A percentile compares a stretch with the other conserved stretches of the same genome.
phyloP scores from a whole-genome alignment of 768 basidiomycete genomes.

The Boletus pseudopeckii region DNA sequence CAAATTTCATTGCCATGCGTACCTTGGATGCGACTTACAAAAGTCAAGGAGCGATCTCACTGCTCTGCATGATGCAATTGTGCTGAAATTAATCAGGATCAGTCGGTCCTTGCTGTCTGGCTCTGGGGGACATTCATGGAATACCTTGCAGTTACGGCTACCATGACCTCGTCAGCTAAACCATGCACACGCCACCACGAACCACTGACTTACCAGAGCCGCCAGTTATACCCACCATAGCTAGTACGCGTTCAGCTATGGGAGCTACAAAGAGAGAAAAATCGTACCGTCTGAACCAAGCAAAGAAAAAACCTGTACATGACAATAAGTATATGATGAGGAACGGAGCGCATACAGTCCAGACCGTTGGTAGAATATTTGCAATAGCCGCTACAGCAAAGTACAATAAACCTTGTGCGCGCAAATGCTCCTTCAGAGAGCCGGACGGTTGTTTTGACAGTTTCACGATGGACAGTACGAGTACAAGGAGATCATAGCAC shows the following conservation, averaged over 20 bases:
- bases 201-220: constrained; percentile 3
- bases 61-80: constrained; percentile 12
- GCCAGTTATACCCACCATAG: constrained; percentile 4
- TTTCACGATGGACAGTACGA: constrained; percentile 14
- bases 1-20: neutral
- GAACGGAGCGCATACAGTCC: neutral
- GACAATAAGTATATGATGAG: neutral
- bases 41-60: constrained; percentile 15
- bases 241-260: neutral
- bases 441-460: constrained; percentile 10
- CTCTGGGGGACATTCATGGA: neutral
- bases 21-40: neutral
- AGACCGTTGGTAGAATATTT: constrained; percentile 13
- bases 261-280: neutral
- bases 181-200: neutral
- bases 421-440: constrained; percentile 12
- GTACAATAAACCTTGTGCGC: constrained; percentile 18
- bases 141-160: constrained; percentile 17
- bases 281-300: constrained; percentile 8
- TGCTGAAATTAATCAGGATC: constrained; percentile 1
- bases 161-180: neutral
- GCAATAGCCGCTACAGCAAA: constrained; percentile 11
- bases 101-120: neutral
- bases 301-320: constrained; percentile 9
- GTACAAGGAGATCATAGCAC: constrained; percentile 19